Evolutionary conservation across 768 basidiomycete genomes (phyloP), one percentile per base, ranked within the genome.

Genomic region (Mycena galopus): DNA sequence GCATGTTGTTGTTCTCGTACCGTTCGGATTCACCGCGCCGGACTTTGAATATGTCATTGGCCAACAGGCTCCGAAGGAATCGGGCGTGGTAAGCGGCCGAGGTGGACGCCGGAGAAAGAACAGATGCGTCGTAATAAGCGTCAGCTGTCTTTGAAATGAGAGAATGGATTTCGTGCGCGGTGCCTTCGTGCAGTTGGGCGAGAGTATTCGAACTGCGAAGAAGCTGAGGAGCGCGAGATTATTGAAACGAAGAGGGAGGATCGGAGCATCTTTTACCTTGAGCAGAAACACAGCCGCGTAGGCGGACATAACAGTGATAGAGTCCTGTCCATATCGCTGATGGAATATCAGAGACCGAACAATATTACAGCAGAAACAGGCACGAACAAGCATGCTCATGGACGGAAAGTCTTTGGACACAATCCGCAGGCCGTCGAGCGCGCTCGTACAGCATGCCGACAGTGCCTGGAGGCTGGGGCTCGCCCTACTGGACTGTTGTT

Each of bases 291-390:
- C 90, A 23, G 94, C 94, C 57, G 93, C 90, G 77, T 96, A 96
- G 29, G 94, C 95, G 23, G 93, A 93, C 94, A 96, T 96, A 56
- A 93, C 89, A 10, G 92, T 91, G 71, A 94, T 90, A 6, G 93
- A 92, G 79, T 96, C 94, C 83, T 96, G 95, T 10, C 92, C 89
- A 76, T 96, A 96, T 55, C 92, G 91, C 94, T 95, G 69, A 71
- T 19, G 50, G 71, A 39, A 62, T 57, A 50, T 77, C 39, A 76
- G 73, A 58, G 25, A 47, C 10, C 44, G 59, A 47, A 60, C 27
- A 66, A 35, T 10, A 25, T 12, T 56, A 47, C 61, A 30, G 57
- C 29, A 32, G 14, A 55, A 11, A 35, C 56, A 44, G 19, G 32
- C 14, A 81, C 91, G 63, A 76, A 93, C 94, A 76, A 96, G 87